Evolutionary conservation across 1,139 yeast genomes (phyloP).

Genomic region (Lodderomyces elongisporus): DNA sequence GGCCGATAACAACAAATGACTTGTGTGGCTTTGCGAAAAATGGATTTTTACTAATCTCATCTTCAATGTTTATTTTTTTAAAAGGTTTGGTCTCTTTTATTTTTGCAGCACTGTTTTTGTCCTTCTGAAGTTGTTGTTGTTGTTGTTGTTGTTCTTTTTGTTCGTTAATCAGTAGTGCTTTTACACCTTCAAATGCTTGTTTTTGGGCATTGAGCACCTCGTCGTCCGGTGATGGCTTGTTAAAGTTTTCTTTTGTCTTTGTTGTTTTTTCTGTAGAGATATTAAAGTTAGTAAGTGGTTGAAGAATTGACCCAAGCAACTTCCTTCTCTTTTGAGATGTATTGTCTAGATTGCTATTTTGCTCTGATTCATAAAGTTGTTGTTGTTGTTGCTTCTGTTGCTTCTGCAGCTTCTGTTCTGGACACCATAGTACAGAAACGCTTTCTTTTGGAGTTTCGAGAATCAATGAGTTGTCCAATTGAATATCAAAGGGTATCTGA

Average conservation of each 20-base stretch:
- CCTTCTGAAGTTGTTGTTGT: slow-evolving; percentile 2
- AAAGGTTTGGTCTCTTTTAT: slow-evolving; percentile 36
- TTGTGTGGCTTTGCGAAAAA: slow-evolving; percentile 54
- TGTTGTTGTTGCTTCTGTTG: too few relatives aligned
- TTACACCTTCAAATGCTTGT: slow-evolving; percentile 41
- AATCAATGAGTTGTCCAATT: slow-evolving; percentile 19
- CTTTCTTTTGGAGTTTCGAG: slow-evolving; percentile 14
- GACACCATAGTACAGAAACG: slow-evolving; percentile 18
- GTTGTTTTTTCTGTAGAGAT: slow-evolving; percentile 34
- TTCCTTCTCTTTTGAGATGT: slow-evolving; percentile 25
- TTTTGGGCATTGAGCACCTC: slow-evolving; percentile 57
- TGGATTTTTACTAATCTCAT: slow-evolving; percentile 33
- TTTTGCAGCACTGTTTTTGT: neutral
- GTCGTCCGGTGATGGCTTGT: slow-evolving; percentile 82
- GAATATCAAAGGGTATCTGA: slow-evolving; percentile 12
- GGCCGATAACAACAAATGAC: slow-evolving; percentile 87
- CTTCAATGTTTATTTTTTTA: slow-evolving; percentile 33
- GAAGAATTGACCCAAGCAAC: slow-evolving; percentile 19
- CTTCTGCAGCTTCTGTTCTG: too few relatives aligned
- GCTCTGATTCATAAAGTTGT: too few relatives aligned
- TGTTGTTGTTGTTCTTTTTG: slow-evolving; percentile 3
- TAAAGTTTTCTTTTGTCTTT: slow-evolving; percentile 53
- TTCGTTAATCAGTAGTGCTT: slow-evolving; percentile 20
- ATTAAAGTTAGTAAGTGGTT: slow-evolving; percentile 41
- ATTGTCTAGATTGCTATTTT: too few relatives aligned